These are phyloP conservation scores for Inga laurina DNA, from an alignment of 306 rosid species.

Conservation along the genomic window DNA sequence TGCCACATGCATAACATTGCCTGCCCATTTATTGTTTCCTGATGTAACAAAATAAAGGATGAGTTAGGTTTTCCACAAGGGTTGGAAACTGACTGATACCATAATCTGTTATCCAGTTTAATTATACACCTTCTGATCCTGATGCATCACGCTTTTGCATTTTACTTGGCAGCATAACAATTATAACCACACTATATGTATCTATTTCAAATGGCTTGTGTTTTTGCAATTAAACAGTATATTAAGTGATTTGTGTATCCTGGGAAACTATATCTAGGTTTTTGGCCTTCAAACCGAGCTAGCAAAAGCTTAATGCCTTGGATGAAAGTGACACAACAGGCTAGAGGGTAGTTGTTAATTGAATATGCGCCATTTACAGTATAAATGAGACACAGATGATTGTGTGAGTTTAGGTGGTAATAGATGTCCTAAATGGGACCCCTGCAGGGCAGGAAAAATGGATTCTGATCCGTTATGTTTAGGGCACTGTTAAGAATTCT, in stretches of 20 bases:
- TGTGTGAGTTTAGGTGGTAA: not conserved
- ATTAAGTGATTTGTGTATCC: not conserved
- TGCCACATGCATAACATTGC: conserved; percentile 27
- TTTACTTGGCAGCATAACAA: conserved; percentile 12
- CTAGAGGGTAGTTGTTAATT: not conserved
- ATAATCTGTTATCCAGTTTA: conserved; percentile 17
- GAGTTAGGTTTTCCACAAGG: conserved; percentile 38
- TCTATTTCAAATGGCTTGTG: not conserved
- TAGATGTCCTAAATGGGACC: conserved; percentile 27
- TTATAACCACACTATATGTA: conserved; percentile 7
- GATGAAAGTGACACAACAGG: not conserved
- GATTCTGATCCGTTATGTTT: conserved; percentile 33
- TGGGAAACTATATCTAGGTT: not conserved
- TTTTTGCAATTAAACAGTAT: not conserved
- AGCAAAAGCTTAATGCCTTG: not conserved
- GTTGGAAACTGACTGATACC: conserved; percentile 29
- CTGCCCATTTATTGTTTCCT: conserved; percentile 17
- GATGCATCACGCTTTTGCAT: conserved; percentile 29
- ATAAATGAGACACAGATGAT: conserved; percentile 28
- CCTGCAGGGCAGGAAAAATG: conserved; percentile 10
- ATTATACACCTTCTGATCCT: not conserved
- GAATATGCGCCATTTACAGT: not conserved
- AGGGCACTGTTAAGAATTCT: conserved; percentile 41
- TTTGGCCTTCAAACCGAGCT: not conserved
- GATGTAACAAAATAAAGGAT: conserved; percentile 29